Conservation (phyloP, 2,329 filamentous ascomycete species). For the Acarospora socialis region DNA sequence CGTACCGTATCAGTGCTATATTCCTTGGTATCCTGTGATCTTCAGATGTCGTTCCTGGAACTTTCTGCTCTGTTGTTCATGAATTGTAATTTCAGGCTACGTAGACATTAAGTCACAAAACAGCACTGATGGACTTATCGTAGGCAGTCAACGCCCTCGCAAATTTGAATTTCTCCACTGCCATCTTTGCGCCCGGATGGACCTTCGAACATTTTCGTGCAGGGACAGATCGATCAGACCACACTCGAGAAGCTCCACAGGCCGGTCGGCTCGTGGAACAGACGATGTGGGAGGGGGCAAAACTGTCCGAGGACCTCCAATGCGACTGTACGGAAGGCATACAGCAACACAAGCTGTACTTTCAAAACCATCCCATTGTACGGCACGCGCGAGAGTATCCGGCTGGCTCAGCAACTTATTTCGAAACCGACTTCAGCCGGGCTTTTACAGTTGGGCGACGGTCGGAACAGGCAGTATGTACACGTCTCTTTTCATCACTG, state of each 20-base stretch:
- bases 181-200: conserved; percentile 34
- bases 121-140: too few species aligned
- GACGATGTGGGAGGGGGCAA: conserved; percentile 23
- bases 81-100: too few species aligned
- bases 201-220: conserved; percentile 34
- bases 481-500: too few species aligned
- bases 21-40: too few species aligned
- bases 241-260: too few species aligned
- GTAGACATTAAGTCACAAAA: background rate
- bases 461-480: too few species aligned
- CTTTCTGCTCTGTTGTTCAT: too few species aligned
- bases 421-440: conserved; percentile 25
- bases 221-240: background rate
- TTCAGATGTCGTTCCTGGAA: too few species aligned
- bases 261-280: conserved; percentile 18
- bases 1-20: too few species aligned
- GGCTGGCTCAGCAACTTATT: conserved; percentile 23
- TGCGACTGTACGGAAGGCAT: conserved; percentile 23
- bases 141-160: conserved; percentile 25
- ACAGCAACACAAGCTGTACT: conserved; percentile 15
- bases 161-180: conserved; percentile 23
- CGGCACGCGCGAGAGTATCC: conserved; percentile 18
- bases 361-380: conserved; percentile 15
- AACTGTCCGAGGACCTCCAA: conserved; percentile 16
- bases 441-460: too few species aligned